Conservation (phyloP, 306 rosid genomes). For the Luffa aegyptiaca region DNA sequence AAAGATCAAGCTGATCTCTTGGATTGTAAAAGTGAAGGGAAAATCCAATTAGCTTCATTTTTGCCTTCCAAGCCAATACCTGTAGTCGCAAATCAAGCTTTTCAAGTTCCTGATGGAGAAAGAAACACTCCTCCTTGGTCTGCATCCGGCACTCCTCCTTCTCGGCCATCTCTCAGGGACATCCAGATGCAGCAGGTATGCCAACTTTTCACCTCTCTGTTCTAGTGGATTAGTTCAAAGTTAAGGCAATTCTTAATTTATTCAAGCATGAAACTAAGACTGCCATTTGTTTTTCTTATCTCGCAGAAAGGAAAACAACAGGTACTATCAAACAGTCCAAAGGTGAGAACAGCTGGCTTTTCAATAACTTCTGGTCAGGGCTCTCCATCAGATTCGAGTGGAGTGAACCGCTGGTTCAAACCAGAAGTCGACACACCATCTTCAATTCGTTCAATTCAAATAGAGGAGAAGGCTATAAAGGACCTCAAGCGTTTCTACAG, state of each 20-base stretch:
- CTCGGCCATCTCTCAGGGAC: constrained; percentile 75
- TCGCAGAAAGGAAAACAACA: constrained; percentile 55
- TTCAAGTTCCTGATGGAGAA: constrained; percentile 58
- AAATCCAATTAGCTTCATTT: constrained; percentile 54
- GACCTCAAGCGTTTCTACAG: constrained; percentile 92
- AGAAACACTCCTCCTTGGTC: constrained; percentile 75
- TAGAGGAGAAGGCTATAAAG: constrained; percentile 94
- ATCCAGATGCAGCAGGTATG: constrained; percentile 90
- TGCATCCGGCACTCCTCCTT: constrained; percentile 82
- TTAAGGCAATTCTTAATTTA: neutral
- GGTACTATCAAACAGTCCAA: constrained; percentile 61
- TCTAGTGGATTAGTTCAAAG: neutral
- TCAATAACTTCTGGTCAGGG: constrained; percentile 52
- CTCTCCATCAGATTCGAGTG: constrained; percentile 65
- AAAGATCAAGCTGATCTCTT: constrained; percentile 38
- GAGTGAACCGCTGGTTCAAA: constrained; percentile 82
- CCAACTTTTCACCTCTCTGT: neutral
- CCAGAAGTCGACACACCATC: constrained; percentile 80
- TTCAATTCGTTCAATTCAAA: constrained; percentile 85
- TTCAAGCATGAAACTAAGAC: neutral
- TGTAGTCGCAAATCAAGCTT: constrained; percentile 29
- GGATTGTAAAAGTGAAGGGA: constrained; percentile 38
- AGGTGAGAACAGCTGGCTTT: constrained; percentile 66
- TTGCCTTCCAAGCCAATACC: constrained; percentile 84
- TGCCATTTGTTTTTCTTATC: constrained; percentile 11